Percentiles rank a stretch among this genome's conserved stretches.
Conservation (phyloP, 2,329 filamentous ascomycete species). For the Cordyceps fumosorosea region DNA sequence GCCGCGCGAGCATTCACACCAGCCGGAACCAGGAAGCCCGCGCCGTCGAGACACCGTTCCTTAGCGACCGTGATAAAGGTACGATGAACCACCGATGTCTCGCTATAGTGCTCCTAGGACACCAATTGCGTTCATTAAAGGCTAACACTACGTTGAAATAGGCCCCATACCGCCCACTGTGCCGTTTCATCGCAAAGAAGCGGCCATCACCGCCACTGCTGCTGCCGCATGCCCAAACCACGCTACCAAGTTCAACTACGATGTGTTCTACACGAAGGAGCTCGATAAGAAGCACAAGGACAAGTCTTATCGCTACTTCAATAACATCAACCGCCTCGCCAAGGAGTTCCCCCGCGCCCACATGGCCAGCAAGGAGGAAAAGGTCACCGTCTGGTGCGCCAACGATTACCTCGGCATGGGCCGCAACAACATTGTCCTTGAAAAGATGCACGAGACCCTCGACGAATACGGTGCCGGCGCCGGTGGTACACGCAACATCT, state of each 20-base stretch:
- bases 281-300: conserved; percentile 99
- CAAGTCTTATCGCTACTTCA: conserved; percentile 99
- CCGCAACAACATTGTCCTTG: conserved; percentile 76
- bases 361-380: conserved; percentile 74
- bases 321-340: conserved; percentile 98
- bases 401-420: conserved; percentile 99
- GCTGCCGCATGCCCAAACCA: conserved; percentile 18
- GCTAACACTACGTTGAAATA: not conserved
- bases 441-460: conserved; percentile 88
- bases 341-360: conserved; percentile 95
- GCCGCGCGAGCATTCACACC: conserved; percentile 75
- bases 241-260: conserved; percentile 71
- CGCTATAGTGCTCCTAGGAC: not conserved
- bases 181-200: conserved; percentile 18
- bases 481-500: conserved; percentile 94
- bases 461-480: conserved; percentile 94
- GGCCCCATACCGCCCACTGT: conserved; percentile 20
- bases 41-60: conserved; percentile 57
- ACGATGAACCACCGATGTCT: conserved; percentile 17
- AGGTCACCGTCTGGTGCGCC: conserved; percentile 97
- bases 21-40: conserved; percentile 71
- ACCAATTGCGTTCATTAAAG: not conserved
- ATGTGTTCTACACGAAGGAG: conserved; percentile 79
- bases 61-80: conserved; percentile 45
- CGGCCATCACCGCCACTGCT: conserved; percentile 6